Evolutionary conservation across 2,329 filamentous ascomycete genomes (phyloP).

Genomic region (Dryadomyces quercivorus): DNA sequence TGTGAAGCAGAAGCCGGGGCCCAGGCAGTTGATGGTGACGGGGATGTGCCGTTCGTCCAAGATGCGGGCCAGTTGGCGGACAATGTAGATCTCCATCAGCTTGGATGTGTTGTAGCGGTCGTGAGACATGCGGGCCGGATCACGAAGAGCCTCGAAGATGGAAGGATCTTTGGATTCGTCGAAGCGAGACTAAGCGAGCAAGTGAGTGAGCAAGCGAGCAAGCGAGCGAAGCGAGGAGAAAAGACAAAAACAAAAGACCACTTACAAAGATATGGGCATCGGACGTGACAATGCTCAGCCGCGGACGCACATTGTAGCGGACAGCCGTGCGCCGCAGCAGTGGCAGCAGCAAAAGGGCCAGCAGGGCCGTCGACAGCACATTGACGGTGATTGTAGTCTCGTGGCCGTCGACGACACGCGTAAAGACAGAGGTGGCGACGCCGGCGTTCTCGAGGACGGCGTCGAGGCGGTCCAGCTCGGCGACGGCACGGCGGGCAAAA

Average conservation of each 20-base stretch:
- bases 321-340: conserved; percentile 23
- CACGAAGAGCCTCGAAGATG: conserved; percentile 22
- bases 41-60: conserved; percentile 17
- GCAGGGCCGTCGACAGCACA: conserved; percentile 31
- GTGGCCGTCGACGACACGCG: conserved; percentile 18
- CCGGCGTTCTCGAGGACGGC: conserved; percentile 30
- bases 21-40: conserved; percentile 25
- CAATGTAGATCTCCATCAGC: conserved; percentile 20
- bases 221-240: background rate
- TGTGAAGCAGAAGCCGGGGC: conserved; percentile 29
- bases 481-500: conserved; percentile 23
- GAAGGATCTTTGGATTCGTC: conserved; percentile 16
- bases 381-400: conserved; percentile 33
- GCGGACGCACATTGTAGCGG: conserved; percentile 21
- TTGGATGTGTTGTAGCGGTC: conserved; percentile 25
- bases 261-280: conserved; percentile 21
- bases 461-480: conserved; percentile 26
- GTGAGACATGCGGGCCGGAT: conserved; percentile 13
- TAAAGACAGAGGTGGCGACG: conserved; percentile 12
- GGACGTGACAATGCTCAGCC: conserved; percentile 27
- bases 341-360: conserved; percentile 31
- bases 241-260: background rate
- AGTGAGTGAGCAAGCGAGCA: background rate
- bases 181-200: conserved; percentile 14
- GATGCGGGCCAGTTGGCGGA: conserved; percentile 22